Evolutionary conservation across 2,329 filamentous ascomycete species (phyloP), one percentile per base, ranked within the genome.

Genomic region (Apiospora saccharicola): DNA sequence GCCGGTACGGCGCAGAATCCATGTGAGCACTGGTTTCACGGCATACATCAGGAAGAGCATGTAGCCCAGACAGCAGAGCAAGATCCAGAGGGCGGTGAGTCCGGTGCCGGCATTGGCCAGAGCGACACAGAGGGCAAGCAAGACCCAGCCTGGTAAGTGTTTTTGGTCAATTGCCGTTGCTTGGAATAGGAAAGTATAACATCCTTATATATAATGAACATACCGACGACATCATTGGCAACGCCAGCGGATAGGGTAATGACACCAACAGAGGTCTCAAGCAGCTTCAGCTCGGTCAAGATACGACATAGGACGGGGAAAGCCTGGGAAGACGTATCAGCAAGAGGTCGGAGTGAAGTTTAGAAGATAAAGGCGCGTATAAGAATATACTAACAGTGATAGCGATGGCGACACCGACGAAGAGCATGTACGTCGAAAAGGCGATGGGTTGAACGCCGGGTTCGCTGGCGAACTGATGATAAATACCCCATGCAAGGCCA

Each of bases 251-350:
- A 94, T 8, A 98, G 87, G 1, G 95, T 93, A 91, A 96, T 97
- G 49, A 98, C 90, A 78, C 95, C 95, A 5, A 98, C 95, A 0
- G 92, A 89, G 1, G 94, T 96, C 70, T 89, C 85, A 4, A 98
- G 90, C 69, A 98, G 86, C 77, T 98, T 96, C 70, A 98, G 86
- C 81, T 98, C 95, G 0, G 94, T 96, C 75, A 98, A 85, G 76
- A 98, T 98, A 81, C 96, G 93, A 79, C 96, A 98, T 13, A 98
- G 89, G 0, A 98, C 96, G 0, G 96, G 96, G 77, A 98, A 92
- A 14, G 90, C 94, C 1, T 64, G 10, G 6, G 34, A 0, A 1
- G 1, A 41, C 2, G 4, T 4, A 22, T 64, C 8, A 64, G 30
- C 13, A 64, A 8, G 14, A 1, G 30, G 4, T 64, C 8, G 8